Evolutionary conservation across 163 green algal species (phyloP).

Genomic region (Scenedesmus sp.): DNA sequence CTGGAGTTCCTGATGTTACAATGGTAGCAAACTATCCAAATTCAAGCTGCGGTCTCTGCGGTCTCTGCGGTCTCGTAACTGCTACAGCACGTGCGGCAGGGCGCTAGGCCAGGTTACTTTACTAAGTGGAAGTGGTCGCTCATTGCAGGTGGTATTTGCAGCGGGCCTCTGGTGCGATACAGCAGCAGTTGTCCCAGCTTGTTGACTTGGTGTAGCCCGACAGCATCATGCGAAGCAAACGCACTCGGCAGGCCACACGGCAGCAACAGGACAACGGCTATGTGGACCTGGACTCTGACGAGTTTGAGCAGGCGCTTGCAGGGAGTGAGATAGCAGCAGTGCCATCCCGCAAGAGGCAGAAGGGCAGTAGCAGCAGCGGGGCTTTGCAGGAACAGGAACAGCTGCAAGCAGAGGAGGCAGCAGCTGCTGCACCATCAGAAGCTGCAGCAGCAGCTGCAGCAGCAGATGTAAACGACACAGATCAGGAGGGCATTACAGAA

Average conservation of each 20-base stretch:
- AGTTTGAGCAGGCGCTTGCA: slow-evolving; percentile 16
- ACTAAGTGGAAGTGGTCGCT: neutral
- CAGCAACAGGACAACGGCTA: neutral
- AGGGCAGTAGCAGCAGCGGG: neutral
- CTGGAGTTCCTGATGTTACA: too few species aligned
- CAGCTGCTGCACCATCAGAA: neutral
- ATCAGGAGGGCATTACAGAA: neutral
- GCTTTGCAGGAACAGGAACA: neutral
- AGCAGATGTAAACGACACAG: neutral
- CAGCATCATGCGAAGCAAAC: neutral
- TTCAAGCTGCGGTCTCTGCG: too few species aligned
- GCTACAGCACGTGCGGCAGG: too few species aligned
- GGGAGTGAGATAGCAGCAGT: neutral
- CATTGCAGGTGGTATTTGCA: neutral
- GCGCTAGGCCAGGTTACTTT: neutral
- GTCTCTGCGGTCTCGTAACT: too few species aligned
- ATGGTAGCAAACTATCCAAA: too few species aligned
- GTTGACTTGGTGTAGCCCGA: neutral
- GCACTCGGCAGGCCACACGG: neutral
- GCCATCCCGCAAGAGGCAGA: neutral
- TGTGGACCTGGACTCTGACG: slow-evolving; percentile 25
- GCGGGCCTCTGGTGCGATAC: neutral
- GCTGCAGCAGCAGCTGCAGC: neutral
- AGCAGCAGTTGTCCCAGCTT: neutral
- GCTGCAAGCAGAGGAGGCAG: neutral